These are phyloP conservation scores for Beta corolliflora DNA, from an alignment of 179 eudicot genomes.

Conservation along the genomic window DNA sequence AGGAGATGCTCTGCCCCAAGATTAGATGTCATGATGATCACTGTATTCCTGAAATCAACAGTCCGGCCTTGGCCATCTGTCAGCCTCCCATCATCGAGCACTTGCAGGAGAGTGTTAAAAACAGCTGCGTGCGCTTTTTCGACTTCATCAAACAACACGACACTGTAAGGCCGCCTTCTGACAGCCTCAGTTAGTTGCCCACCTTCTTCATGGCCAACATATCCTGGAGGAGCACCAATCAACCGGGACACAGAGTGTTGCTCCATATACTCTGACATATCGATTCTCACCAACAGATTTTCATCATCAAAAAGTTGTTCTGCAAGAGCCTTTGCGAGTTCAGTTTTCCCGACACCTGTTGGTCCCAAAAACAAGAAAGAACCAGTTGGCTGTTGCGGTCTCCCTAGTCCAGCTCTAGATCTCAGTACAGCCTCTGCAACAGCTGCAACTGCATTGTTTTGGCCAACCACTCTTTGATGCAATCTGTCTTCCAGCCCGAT, in stretches of 20 bases:
- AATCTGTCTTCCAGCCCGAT: conserved; percentile 66
- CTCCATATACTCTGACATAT: conserved; percentile 96
- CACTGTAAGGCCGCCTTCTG: conserved; percentile 80
- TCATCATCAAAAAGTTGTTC: conserved; percentile 84
- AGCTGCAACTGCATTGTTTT: conserved; percentile 63
- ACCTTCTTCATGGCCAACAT: conserved; percentile 93
- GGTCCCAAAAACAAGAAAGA: conserved; percentile 85
- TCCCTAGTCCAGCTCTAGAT: conserved; percentile 72
- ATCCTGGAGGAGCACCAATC: conserved; percentile 94
- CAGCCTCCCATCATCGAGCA: conserved; percentile 85
- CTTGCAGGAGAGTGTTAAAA: conserved; percentile 83
- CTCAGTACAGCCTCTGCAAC: conserved; percentile 82
- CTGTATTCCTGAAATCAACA: conserved; percentile 81
- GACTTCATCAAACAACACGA: conserved; percentile 78
- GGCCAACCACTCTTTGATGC: conserved; percentile 78
- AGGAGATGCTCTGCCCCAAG: conserved; percentile 85
- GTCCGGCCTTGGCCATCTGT: conserved; percentile 91
- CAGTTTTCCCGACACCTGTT: conserved; percentile 86
- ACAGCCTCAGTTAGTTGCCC: conserved; percentile 93
- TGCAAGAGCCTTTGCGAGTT: conserved; percentile 81
- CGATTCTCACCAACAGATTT: conserved; percentile 68
- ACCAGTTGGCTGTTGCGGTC: conserved; percentile 81
- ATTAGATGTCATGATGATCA: conserved; percentile 87
- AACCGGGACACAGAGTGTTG: conserved; percentile 85
- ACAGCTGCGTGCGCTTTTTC: conserved; percentile 80